Base-by-base conservation (phyloP, 2,329 filamentous ascomycete species). In the Sporothrix globosa region DNA sequence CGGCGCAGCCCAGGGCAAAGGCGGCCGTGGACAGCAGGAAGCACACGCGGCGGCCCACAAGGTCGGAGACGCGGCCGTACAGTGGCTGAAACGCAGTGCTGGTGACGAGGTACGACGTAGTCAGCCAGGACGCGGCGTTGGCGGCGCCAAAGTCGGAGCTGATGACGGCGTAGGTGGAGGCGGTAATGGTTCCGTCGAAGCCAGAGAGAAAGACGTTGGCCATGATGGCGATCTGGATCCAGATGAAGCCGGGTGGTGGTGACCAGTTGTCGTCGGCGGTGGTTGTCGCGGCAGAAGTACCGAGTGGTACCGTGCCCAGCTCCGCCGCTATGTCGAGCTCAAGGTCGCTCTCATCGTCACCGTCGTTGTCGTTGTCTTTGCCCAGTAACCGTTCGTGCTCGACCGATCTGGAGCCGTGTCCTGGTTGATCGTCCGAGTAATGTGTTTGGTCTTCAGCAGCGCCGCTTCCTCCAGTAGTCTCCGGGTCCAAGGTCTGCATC, bases 41-140 rank as follows among this genome's bases (percentile, higher is more conserved):
- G 73, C 86, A 88, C 75, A 84, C 75, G 76, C 92, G 91, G 14
- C 90, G 85, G 14, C 90, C 89, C 74, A 92, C 91, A 39, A 92
- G 90, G 69, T 77, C 76, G 30, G 73, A 76, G 10, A 77, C 72
- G 72, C 76, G 75, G 53, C 76, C 75, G 61, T 90, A 93, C 0
- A 93, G 80, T 0, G 91, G 92, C 77, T 94, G 91, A 75, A 91
- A 92, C 41, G 88, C 89, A 2, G 91, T 92, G 70, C 92, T 80
- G 1, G 91, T 92, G 67, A 93, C 83, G 75, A 93, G 91, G 77
- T 94, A 91, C 19, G 84, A 83, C 0, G 84, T 86, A 11, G 84
- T 84, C 1, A 83, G 83, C 85, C 85, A 87, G 1, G 83, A 82
- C 66, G 88, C 88, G 1, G 84, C 85, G n/a, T 79, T 80, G 72